phyloP scores from a whole-genome alignment of 495 filamentous ascomycete genomes.

The Penicillium soppii region DNA sequence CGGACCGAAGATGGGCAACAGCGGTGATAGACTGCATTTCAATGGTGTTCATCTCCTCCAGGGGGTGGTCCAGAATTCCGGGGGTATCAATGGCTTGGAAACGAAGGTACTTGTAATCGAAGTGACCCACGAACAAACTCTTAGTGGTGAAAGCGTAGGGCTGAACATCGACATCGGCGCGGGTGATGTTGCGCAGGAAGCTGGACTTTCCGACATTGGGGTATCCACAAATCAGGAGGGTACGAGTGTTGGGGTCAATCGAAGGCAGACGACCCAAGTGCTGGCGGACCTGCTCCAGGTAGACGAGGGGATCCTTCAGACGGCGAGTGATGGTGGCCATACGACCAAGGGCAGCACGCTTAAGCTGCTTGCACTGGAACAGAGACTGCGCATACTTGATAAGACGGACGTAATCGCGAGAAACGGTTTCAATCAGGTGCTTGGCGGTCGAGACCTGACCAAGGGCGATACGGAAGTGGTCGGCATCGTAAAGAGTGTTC shows the following conservation, averaged over 20 bases:
- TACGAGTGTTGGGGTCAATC: conserved; percentile 95
- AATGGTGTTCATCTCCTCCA: conserved; percentile 99
- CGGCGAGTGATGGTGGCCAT: conserved; percentile 96
- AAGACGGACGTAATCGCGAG: conserved; percentile 88
- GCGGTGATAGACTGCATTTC: conserved; percentile 99
- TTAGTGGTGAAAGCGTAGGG: conserved; percentile 99
- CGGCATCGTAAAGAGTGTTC: conserved; percentile 90
- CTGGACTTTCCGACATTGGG: conserved; percentile 97
- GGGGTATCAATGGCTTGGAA: conserved; percentile 91
- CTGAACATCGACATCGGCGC: conserved; percentile 96
- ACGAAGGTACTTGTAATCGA: conserved; percentile 96
- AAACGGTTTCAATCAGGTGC: conserved; percentile 92
- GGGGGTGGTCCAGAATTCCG: conserved; percentile 93
- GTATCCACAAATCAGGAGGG: conserved; percentile 93
- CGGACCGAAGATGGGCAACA: conserved; percentile 91
- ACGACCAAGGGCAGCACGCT: conserved; percentile 82
- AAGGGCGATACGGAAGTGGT: conserved; percentile 96
- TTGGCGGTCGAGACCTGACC: conserved; percentile 95
- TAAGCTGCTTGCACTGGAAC: conserved; percentile 94
- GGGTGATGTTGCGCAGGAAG: conserved; percentile 85
- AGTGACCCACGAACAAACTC: conserved; percentile 94
- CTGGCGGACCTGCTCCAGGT: conserved; percentile 96
- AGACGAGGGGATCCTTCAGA: conserved; percentile 88
- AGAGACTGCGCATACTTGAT: conserved; percentile 95
- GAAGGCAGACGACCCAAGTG: conserved; percentile 96